Conservation (phyloP, 2,329 filamentous ascomycete species). For the Malbranchea zuffiana region DNA sequence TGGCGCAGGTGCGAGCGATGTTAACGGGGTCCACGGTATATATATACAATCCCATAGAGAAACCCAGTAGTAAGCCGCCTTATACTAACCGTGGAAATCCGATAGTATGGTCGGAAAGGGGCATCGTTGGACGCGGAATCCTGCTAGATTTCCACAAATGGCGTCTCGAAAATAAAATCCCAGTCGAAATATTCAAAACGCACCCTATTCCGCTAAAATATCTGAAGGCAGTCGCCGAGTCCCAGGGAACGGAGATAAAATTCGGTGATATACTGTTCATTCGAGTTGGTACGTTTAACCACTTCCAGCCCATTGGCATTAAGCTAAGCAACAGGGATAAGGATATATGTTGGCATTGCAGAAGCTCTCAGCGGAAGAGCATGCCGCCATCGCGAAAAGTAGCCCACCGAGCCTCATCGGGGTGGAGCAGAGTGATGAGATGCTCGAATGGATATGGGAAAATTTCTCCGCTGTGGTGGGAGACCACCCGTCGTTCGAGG, state of each 20-base stretch:
- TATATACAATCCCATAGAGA: slow-evolving; percentile 17
- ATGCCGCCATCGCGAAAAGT: slow-evolving; percentile 8
- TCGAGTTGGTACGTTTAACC: slow-evolving; percentile 30
- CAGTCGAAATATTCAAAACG: slow-evolving; percentile 33
- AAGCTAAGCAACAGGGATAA: background rate
- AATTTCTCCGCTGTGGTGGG: slow-evolving; percentile 49
- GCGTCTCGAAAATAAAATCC: slow-evolving; percentile 32
- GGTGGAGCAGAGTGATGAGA: slow-evolving; percentile 40
- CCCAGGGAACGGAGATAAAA: slow-evolving; percentile 36
- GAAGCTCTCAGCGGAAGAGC: slow-evolving; percentile 8
- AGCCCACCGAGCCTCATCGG: slow-evolving; percentile 34
- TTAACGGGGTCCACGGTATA: slow-evolving; percentile 41
- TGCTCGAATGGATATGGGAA: slow-evolving; percentile 50
- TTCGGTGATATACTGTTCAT: slow-evolving; percentile 46
- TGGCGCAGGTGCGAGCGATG: slow-evolving; percentile 34
- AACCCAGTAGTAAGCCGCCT: background rate
- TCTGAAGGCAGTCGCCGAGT: slow-evolving; percentile 31
- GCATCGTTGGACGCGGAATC: slow-evolving; percentile 38
- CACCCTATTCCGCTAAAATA: slow-evolving; percentile 30
- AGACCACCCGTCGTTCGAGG: slow-evolving; percentile 47
- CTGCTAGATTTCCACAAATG: slow-evolving; percentile 42
- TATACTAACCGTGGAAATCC: background rate
- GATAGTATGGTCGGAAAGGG: slow-evolving; percentile 13
- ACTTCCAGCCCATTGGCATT: slow-evolving; percentile 22
- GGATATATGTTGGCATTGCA: slow-evolving; percentile 14